These are phyloP conservation scores for Neurospora tetraspora DNA, from an alignment of 495 filamentous ascomycete species.

Conservation along the genomic window DNA sequence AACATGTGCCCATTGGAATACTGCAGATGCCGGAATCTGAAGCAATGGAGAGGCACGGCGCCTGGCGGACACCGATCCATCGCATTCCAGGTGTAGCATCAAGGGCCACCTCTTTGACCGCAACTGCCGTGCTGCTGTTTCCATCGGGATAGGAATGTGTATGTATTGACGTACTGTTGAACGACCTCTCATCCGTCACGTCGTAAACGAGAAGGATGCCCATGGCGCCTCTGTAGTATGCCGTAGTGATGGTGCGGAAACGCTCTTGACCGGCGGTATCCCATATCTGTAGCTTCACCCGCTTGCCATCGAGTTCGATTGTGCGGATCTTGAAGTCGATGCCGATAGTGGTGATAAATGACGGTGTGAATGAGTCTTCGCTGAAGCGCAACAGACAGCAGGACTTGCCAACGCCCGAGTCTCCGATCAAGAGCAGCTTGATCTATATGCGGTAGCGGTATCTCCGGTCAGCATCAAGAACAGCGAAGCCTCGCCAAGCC, in stretches of 20 bases:
- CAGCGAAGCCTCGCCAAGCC: not conserved
- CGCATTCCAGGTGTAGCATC: not conserved
- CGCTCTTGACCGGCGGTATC: constrained; percentile 97
- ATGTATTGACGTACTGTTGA: constrained; percentile 68
- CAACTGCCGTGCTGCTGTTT: not conserved
- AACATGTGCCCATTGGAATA: not conserved
- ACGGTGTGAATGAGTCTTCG: constrained; percentile 97
- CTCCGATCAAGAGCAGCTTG: constrained; percentile 96
- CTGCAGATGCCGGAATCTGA: not conserved
- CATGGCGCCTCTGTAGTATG: constrained; percentile 97
- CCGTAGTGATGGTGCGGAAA: constrained; percentile 97
- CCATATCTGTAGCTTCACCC: constrained; percentile 99
- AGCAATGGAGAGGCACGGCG: not conserved
- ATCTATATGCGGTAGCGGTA: constrained; percentile 48
- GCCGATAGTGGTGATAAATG: constrained; percentile 98
- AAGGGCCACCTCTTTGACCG: not conserved
- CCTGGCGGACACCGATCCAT: not conserved
- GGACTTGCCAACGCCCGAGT: constrained; percentile 96
- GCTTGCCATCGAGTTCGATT: constrained; percentile 95
- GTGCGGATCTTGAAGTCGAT: constrained; percentile 99
- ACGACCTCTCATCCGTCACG: constrained; percentile 93
- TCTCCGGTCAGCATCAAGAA: constrained; percentile 3
- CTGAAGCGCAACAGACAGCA: constrained; percentile 97
- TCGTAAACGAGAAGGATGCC: constrained; percentile 97
- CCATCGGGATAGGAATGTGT: not conserved